These are phyloP conservation scores for Penicillium odoratum DNA, from an alignment of 495 filamentous ascomycete species.

Conservation along the genomic window DNA sequence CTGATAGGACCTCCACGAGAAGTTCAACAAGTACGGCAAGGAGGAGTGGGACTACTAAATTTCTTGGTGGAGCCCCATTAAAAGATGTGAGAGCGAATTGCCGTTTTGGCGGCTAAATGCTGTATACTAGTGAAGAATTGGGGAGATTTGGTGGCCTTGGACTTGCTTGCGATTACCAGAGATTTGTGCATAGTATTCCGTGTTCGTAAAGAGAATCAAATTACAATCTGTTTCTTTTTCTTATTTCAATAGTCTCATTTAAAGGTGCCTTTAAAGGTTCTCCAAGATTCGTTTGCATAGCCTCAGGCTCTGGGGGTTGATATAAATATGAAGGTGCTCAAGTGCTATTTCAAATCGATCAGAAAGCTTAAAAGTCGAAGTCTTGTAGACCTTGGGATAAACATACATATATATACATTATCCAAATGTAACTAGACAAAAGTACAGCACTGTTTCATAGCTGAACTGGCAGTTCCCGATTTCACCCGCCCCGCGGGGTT, in stretches of 20 bases:
- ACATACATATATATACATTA: no score
- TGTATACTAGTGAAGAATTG: slow-evolving; percentile 57
- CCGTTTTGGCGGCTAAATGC: slow-evolving; percentile 62
- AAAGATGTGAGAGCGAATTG: slow-evolving; percentile 16
- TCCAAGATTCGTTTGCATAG: neutral
- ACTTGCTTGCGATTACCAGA: slow-evolving; percentile 29
- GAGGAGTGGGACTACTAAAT: slow-evolving; percentile 60
- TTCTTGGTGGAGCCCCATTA: slow-evolving; percentile 17
- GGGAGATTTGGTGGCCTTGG: slow-evolving; percentile 15
- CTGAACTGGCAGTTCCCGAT: neutral
- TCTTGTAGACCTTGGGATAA: no score
- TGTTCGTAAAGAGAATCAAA: slow-evolving; percentile 37
- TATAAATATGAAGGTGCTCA: neutral
- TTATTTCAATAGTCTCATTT: neutral
- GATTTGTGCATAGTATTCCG: slow-evolving; percentile 43
- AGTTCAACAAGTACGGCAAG: slow-evolving; percentile 99
- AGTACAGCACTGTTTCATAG: no score
- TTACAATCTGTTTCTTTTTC: slow-evolving; percentile 33
- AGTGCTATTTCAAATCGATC: no score
- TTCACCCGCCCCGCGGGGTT: neutral
- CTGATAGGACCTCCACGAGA: slow-evolving; percentile 78
- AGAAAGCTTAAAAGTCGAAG: no score
- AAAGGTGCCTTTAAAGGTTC: no score
- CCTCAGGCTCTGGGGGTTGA: neutral
- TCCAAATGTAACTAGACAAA: no score